Conservation (phyloP, 805 yeast species). For the Monosporozyma servazzii region DNA sequence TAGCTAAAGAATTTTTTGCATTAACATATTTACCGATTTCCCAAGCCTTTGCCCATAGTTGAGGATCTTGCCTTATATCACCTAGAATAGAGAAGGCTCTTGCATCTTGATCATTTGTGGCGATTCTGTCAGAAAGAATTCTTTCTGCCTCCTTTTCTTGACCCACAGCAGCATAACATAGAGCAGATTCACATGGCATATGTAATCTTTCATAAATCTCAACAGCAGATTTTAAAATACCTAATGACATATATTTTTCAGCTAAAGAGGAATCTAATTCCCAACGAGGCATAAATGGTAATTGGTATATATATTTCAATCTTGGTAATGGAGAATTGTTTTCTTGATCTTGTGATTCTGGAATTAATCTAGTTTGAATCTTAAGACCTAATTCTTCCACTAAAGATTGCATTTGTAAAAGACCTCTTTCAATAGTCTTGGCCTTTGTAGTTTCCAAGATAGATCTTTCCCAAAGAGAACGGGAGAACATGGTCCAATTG, state of each 20-base stretch:
- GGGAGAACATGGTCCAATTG: conserved; percentile 66
- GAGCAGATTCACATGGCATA: conserved; percentile 73
- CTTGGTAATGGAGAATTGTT: conserved; percentile 41
- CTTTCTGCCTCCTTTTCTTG: conserved; percentile 57
- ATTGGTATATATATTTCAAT: conserved; percentile 57
- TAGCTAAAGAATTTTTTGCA: conserved; percentile 78
- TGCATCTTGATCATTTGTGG: conserved; percentile 60
- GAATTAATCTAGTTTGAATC: conserved; percentile 48
- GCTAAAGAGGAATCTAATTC: conserved; percentile 73
- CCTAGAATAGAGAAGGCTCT: conserved; percentile 79
- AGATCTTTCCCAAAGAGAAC: conserved; percentile 87
- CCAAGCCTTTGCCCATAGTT: conserved; percentile 82
- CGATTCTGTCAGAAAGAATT: conserved; percentile 46
- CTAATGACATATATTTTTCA: conserved; percentile 75
- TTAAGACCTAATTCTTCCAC: conserved; percentile 80
- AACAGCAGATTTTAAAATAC: conserved; percentile 76
- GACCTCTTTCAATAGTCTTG: conserved; percentile 87
- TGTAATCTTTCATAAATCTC: conserved; percentile 78
- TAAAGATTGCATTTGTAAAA: conserved; percentile 82
- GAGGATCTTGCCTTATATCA: conserved; percentile 70
- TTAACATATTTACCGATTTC: conserved; percentile 68
- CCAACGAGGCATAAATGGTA: conserved; percentile 81
- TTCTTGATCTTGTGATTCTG: conserved; percentile 25
- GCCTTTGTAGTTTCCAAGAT: conserved; percentile 69
- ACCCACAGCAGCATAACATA: conserved; percentile 83